Percentiles rank a stretch among this genome's conserved stretches.
phyloP scores from a whole-genome alignment of 1,139 yeast species.

The Yamadazyma atlantica region DNA sequence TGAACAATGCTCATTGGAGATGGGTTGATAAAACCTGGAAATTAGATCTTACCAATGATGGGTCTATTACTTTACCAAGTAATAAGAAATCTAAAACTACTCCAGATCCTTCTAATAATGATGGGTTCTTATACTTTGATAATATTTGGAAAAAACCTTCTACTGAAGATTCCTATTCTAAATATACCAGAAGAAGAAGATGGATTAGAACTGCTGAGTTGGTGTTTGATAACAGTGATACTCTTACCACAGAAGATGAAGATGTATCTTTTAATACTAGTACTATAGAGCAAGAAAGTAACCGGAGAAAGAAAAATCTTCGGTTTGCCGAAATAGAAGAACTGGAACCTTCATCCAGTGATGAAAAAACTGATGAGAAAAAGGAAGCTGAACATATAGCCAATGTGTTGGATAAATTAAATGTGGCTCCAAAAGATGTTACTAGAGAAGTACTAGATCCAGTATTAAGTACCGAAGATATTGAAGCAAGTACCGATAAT shows the following conservation, averaged over 20 bases:
- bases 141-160: slow-evolving; percentile 93
- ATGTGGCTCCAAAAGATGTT: slow-evolving; percentile 13
- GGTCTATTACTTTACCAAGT: slow-evolving; percentile 69
- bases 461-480: slow-evolving; percentile 8
- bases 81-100: slow-evolving; percentile 65
- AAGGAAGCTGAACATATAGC: slow-evolving; percentile 10
- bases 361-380: slow-evolving; percentile 5
- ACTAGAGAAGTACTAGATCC: slow-evolving; percentile 15
- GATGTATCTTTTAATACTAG: slow-evolving; percentile 1
- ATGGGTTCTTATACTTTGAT: slow-evolving; percentile 86
- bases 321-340: slow-evolving; percentile 36
- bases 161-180: slow-evolving; percentile 83
- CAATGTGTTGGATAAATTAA: slow-evolving; percentile 12
- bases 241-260: slow-evolving; percentile 9
- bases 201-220: slow-evolving; percentile 96
- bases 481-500: background rate
- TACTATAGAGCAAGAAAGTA: slow-evolving; percentile 5
- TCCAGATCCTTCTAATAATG: slow-evolving; percentile 76
- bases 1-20: slow-evolving; percentile 66
- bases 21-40: slow-evolving; percentile 96
- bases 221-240: slow-evolving; percentile 37
- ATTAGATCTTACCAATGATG: slow-evolving; percentile 84
- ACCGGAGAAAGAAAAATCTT: slow-evolving; percentile 34
- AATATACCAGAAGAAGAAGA: slow-evolving; percentile 89
- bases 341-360: background rate